Base-by-base conservation (phyloP, 345 rosid species). In the Erodium maritimum region DNA sequence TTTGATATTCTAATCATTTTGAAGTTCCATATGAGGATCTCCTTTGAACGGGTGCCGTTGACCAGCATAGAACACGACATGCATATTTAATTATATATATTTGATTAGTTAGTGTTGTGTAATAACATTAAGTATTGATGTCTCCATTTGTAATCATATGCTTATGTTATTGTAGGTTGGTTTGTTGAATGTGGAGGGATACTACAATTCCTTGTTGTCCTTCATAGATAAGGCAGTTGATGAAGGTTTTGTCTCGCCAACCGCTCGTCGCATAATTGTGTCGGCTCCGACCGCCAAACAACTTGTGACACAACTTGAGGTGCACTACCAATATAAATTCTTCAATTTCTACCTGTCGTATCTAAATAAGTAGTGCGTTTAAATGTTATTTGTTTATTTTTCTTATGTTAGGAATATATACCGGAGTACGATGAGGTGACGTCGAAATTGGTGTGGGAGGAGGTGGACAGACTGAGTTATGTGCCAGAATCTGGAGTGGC, bases 141-240 rank as follows among this genome's bases (percentile, higher is more conserved):
- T n/a, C n/a, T n/a, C n/a, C n/a, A n/a, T n/a, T n/a, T n/a, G n/a
- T n/a, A n/a, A n/a, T n/a, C n/a, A n/a, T 1, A n/a, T 0, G 12
- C 18, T 25, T 18, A 5, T 25, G 29, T 24, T 23, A 1, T 33
- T 69, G 67, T 73, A 91, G 98, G 98, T 91, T 72, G 96, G 98
- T 37, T 86, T 91, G 19, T 71, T 91, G 78, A 91, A 91, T 70
- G 96, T 91, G 37, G 93, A 91, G 75, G 98, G 96, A 17, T 91
- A 66, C 73, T 91, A 86, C 70, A 84, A 88, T 69, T 91, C 98
- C 5, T 70, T 91, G 68, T 74, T 91, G 71, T 75, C 81, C 58
- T 88, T 91, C 55, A 71, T 91, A 1, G 98, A 91, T 34, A 86
- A 88, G 73, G 95, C 98, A 29, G 96, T 91, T 0, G 96, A 86